A percentile compares a stretch with the other conserved stretches of the same genome.
Evolutionary conservation across 805 yeast species (phyloP).

Genomic region (Starmerella asiatica): DNA sequence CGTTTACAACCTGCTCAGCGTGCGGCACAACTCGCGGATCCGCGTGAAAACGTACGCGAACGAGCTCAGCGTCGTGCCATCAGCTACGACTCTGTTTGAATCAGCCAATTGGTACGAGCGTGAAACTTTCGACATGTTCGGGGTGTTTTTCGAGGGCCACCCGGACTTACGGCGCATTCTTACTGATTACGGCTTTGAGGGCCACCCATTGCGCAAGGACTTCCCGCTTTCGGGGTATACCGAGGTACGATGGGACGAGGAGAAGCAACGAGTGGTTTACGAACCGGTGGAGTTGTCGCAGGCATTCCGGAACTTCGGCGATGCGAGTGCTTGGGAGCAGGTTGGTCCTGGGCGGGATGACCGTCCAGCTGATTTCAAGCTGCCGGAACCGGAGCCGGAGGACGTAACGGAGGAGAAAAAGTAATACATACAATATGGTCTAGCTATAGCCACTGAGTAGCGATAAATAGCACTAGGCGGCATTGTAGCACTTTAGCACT

Average conservation of each 20-base stretch:
- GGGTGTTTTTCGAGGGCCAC: slow-evolving; percentile 76
- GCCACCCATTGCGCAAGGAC: slow-evolving; percentile 82
- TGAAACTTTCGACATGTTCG: slow-evolving; percentile 78
- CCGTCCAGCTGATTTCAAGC: slow-evolving; percentile 67
- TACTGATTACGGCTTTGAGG: slow-evolving; percentile 88
- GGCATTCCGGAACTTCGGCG: slow-evolving; percentile 87
- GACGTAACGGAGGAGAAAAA: slow-evolving; percentile 34
- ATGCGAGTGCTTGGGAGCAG: slow-evolving; percentile 83
- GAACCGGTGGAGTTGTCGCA: slow-evolving; percentile 85
- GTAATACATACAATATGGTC: background rate
- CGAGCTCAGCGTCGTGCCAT: slow-evolving; percentile 71
- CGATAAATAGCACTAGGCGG: too few species aligned
- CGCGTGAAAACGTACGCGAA: slow-evolving; percentile 80
- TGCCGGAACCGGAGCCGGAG: slow-evolving; percentile 73
- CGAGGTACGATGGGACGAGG: slow-evolving; percentile 81
- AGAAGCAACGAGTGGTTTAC: slow-evolving; percentile 76
- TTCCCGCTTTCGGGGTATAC: slow-evolving; percentile 89
- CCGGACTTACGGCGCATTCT: slow-evolving; percentile 80
- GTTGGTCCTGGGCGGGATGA: slow-evolving; percentile 76
- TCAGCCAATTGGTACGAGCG: slow-evolving; percentile 89
- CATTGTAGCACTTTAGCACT: too few species aligned
- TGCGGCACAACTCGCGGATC: slow-evolving; percentile 73
- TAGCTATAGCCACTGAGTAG: too few species aligned
- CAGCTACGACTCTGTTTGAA: slow-evolving; percentile 53
- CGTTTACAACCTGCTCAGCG: slow-evolving; percentile 67